Percentiles rank a stretch among this genome's conserved stretches.
phyloP scores from a whole-genome alignment of 2,329 filamentous ascomycete genomes.

The Trematosphaeria pertusa region DNA sequence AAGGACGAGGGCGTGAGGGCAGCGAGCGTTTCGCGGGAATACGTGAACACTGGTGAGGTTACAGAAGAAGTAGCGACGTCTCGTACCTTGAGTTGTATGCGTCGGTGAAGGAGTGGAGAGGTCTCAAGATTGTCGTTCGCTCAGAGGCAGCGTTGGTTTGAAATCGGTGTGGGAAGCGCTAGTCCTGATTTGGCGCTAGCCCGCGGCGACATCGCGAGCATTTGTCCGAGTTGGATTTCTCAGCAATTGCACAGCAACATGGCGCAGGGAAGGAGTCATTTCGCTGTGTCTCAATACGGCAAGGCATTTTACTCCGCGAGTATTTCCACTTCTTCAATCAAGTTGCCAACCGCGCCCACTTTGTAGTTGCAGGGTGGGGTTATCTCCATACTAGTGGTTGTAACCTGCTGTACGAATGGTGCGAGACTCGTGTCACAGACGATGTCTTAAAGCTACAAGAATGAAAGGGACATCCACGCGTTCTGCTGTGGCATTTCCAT shows the following conservation, averaged over 20 bases:
- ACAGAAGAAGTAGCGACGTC: neutral
- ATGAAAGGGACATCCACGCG: no score
- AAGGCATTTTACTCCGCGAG: no score
- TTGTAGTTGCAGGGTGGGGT: no score
- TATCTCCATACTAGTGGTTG: no score
- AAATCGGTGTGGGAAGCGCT: slow-evolving; percentile 23
- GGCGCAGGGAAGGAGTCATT: slow-evolving; percentile 12
- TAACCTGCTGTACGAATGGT: no score
- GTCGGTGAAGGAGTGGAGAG: slow-evolving; percentile 23
- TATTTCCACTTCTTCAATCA: no score
- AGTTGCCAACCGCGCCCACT: no score
- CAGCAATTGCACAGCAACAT: slow-evolving; percentile 9
- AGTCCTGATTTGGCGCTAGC: slow-evolving; percentile 15
- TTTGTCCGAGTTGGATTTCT: slow-evolving; percentile 10
- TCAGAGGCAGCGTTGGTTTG: slow-evolving; percentile 22
- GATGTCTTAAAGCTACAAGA: no score
- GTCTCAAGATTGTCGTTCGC: slow-evolving; percentile 22
- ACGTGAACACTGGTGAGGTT: neutral
- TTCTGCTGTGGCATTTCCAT: slow-evolving; percentile 3
- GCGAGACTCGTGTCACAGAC: no score
- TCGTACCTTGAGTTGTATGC: slow-evolving; percentile 42
- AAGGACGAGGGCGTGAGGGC: slow-evolving; percentile 1
- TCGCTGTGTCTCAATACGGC: no score
- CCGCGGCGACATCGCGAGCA: slow-evolving; percentile 13
- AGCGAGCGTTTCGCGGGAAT: slow-evolving; percentile 7